These are phyloP conservation scores for Nothophytophthora sp. DNA, from an alignment of 352 stramenopile genomes.

Conservation along the genomic window DNA sequence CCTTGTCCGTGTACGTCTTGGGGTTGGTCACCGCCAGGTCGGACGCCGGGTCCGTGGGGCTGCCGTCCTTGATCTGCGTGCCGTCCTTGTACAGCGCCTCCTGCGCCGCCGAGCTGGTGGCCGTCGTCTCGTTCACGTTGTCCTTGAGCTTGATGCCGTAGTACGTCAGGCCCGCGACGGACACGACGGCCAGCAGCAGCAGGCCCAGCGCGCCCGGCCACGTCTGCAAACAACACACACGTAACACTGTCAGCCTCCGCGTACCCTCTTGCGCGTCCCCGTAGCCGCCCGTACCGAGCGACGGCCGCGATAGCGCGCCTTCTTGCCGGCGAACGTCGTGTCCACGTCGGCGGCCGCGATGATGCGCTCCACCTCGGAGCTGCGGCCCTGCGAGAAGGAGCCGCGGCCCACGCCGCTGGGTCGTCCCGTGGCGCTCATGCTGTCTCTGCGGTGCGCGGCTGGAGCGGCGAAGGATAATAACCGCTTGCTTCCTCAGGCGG, in stretches of 20 bases:
- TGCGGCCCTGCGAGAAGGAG: slow-evolving; percentile 52
- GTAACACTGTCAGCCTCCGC: not conserved
- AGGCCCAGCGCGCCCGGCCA: slow-evolving; percentile 78
- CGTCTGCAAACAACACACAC: slow-evolving; percentile 35
- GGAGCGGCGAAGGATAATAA: too few species aligned
- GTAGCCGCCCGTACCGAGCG: slow-evolving; percentile 70
- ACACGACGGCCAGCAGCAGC: slow-evolving; percentile 55
- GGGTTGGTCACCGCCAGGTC: slow-evolving; percentile 72
- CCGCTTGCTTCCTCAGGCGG: too few species aligned
- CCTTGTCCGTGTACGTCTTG: slow-evolving; percentile 62
- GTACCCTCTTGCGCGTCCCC: not conserved
- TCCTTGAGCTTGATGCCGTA: slow-evolving; percentile 72
- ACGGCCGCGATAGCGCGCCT: slow-evolving; percentile 67
- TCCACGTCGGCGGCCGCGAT: slow-evolving; percentile 78
- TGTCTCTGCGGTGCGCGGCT: slow-evolving; percentile 8
- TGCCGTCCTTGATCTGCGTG: slow-evolving; percentile 68
- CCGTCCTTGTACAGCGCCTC: slow-evolving; percentile 55
- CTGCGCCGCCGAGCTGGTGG: slow-evolving; percentile 50
- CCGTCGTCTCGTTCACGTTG: slow-evolving; percentile 48
- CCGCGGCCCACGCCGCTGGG: slow-evolving; percentile 32
- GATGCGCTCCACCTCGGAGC: slow-evolving; percentile 83
- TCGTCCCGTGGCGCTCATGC: slow-evolving; percentile 35
- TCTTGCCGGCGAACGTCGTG: slow-evolving; percentile 82
- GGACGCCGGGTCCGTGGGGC: slow-evolving; percentile 36
- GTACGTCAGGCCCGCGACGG: slow-evolving; percentile 69